A percentile compares a stretch with the other conserved stretches of the same genome.
Conservation (phyloP, 345 rosid species). For the Limnanthes douglasii region DNA sequence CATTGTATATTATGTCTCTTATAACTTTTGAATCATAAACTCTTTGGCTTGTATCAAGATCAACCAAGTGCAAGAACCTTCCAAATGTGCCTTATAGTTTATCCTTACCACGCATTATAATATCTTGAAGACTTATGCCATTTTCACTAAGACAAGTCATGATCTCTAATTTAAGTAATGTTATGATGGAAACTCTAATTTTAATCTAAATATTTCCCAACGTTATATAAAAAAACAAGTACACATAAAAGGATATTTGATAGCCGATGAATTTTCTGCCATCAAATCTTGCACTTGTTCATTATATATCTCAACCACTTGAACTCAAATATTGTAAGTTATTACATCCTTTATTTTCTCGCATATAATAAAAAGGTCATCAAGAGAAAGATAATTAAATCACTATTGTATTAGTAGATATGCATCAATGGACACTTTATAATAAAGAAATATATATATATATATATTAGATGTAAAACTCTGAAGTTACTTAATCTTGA, state of each 20-base stretch:
- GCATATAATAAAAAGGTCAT: slow-evolving; percentile 54
- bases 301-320: slow-evolving; percentile 94
- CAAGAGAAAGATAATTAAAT: slow-evolving; percentile 72
- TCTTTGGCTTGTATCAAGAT: slow-evolving; percentile 94
- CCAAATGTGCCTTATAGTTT: slow-evolving; percentile 43
- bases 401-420: slow-evolving; percentile 48
- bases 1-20: slow-evolving; percentile 82
- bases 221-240: slow-evolving; percentile 1
- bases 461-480: slow-evolving; percentile 1
- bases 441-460: slow-evolving; percentile 6
- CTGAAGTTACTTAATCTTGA: too few species aligned
- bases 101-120: slow-evolving; percentile 62
- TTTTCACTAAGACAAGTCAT: slow-evolving; percentile 48
- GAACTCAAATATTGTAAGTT: slow-evolving; percentile 55
- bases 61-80: slow-evolving; percentile 89
- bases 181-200: slow-evolving; percentile 23
- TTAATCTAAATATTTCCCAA: slow-evolving; percentile 4
- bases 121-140: slow-evolving; percentile 84
- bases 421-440: slow-evolving; percentile 68
- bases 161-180: slow-evolving; percentile 60
- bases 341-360: slow-evolving; percentile 38
- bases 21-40: slow-evolving; percentile 89
- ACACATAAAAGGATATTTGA: slow-evolving; percentile 71
- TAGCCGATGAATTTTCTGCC: slow-evolving; percentile 40
- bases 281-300: slow-evolving; percentile 95